A percentile compares a stretch with the other conserved stretches of the same genome.
phyloP scores from a whole-genome alignment of 1,284 basidiomycete genomes.

The Hemileia vastatrix region DNA sequence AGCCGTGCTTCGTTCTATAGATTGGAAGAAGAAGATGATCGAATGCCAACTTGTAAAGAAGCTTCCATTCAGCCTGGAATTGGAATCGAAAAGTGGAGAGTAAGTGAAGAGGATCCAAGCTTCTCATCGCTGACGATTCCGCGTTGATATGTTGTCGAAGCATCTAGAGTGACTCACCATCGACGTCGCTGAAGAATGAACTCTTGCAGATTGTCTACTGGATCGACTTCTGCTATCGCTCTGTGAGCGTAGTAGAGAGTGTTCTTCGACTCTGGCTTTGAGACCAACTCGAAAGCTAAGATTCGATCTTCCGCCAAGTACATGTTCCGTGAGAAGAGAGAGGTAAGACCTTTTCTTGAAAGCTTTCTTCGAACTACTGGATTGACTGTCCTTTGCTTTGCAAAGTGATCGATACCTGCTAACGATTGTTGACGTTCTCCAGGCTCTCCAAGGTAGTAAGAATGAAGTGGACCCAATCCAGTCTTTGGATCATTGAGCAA shows the following conservation, averaged over 20 bases:
- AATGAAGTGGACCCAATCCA: constrained; percentile 8
- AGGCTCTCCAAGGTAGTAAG: constrained; percentile 10
- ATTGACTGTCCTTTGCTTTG: not conserved
- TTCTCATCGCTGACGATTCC: too few relatives aligned
- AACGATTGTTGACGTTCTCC: constrained; percentile 11
- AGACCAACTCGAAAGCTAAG: constrained; percentile 24
- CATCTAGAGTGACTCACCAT: not conserved
- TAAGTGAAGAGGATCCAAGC: not conserved
- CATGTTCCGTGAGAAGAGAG: constrained; percentile 16
- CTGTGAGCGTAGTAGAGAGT: constrained; percentile 25
- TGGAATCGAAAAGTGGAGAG: not conserved
- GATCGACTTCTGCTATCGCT: constrained; percentile 25
- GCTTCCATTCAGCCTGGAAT: constrained; percentile 23
- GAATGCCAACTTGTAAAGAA: constrained; percentile 24
- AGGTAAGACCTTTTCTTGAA: not conserved
- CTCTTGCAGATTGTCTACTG: constrained; percentile 23
- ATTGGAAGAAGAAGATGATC: constrained; percentile 16
- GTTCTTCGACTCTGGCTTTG: constrained; percentile 21
- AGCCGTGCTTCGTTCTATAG: constrained; percentile 22
- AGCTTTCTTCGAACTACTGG: not conserved
- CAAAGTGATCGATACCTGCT: not conserved
- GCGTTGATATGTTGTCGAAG: not conserved
- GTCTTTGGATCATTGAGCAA: constrained; percentile 12
- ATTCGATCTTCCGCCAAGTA: constrained; percentile 28
- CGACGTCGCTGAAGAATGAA: constrained; percentile 23